Percentiles rank a stretch among this genome's conserved stretches.
Conservation (phyloP, 225 moss, liverwort and hornwort species). For the Thuidium tamariscinum region DNA sequence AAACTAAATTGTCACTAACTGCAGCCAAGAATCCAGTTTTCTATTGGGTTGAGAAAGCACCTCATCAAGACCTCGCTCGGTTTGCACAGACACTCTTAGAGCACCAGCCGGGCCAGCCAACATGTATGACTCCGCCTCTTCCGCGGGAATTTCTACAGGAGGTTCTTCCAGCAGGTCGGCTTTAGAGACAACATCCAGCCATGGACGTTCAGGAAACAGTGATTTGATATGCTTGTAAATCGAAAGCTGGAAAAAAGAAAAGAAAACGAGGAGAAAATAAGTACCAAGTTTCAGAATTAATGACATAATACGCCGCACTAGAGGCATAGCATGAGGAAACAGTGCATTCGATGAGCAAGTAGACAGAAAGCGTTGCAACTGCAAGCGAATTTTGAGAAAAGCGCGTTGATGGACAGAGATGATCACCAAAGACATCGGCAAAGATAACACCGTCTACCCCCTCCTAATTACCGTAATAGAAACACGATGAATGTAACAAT, state of each 20-base stretch:
- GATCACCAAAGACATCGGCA: neutral
- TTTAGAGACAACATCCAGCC: conserved; percentile 94
- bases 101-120: conserved; percentile 57
- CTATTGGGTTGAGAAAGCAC: conserved; percentile 9
- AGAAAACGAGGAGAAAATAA: neutral
- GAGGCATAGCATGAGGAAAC: neutral
- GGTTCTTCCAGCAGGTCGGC: conserved; percentile 65
- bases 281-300: neutral
- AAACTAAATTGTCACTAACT: neutral
- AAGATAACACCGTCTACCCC: neutral
- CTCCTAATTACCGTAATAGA: neutral
- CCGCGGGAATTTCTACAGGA: neutral
- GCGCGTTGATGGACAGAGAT: neutral
- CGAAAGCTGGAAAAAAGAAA: conserved; percentile 33
- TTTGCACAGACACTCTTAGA: conserved; percentile 78
- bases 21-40: neutral
- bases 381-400: neutral
- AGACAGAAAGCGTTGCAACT: neutral
- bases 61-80: conserved; percentile 67
- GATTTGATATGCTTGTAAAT: conserved; percentile 63
- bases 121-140: conserved; percentile 39
- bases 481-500: too few species aligned
- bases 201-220: conserved; percentile 73
- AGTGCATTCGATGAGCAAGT: neutral
- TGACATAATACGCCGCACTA: neutral